Base-by-base conservation (phyloP, 2,329 filamentous ascomycete genomes). In the Aspergillus phoenicis region DNA sequence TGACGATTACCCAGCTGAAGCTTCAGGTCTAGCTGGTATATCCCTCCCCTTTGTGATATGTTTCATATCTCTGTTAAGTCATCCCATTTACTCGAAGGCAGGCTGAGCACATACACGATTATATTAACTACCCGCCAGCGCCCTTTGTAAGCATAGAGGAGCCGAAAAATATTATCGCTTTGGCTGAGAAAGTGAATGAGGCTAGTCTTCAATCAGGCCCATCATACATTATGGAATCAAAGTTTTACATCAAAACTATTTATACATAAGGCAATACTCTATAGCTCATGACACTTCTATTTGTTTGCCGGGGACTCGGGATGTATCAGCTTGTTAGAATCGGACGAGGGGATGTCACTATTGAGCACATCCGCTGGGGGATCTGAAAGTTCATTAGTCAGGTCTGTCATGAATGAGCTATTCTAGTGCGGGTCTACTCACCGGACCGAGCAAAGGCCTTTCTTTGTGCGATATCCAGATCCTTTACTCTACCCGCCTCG, bases 401-500 rank as follows among this genome's bases (percentile, higher is more conserved):
- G 36, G 15, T 36, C 28, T 22, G n/a, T 24, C 10, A 4, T 11
- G 22, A n/a, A 24, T 17, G 2, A n/a, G 22, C n/a, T 13, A 11
- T 33, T 20, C 10, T 43, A 11, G 7, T 26, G 13, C 13, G 13
- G 20, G 15, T 47, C 20, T 24, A 72, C 76, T 70, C 67, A 81
- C 78, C 79, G 67, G 73, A 72, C 65, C 79, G 73, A 15, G 77
- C 74, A 58, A 77, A 79, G 47, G 74, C 64, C 63, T 76, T 78
- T 53, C 74, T 70, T 66, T 80, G 75, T 30, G 72, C 67, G 43
- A 76, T 75, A 59, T 77, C 76, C 33, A 78, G 73, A 41, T 81
- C 78, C 36, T 79, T 79, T 5, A 82, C 80, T 59, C 78, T 78
- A 2, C 86, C 86, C 52, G 71, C 80, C 76, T 87, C 84, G 6